These are phyloP conservation scores for Zizania palustris DNA, from an alignment of 202 grass and related monocot genomes.

Conservation along the genomic window DNA sequence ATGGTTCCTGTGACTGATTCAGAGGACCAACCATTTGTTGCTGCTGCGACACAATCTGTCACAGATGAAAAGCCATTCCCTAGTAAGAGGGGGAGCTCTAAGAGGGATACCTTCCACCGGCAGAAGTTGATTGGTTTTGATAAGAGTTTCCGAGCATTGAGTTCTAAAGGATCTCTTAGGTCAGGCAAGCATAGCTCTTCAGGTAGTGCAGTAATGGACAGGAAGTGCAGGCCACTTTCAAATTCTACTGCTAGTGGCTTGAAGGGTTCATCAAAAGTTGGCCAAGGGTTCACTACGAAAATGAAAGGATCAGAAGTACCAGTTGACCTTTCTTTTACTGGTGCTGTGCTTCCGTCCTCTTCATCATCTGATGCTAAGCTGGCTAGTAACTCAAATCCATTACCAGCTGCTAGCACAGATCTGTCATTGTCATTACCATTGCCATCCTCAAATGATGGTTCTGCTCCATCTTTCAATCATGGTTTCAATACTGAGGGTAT, in stretches of 20 bases:
- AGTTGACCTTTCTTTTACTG: constrained; percentile 71
- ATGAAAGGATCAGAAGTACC: constrained; percentile 56
- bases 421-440: constrained; percentile 69
- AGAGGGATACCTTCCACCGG: constrained; percentile 76
- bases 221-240: constrained; percentile 65
- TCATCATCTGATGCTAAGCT: constrained; percentile 53
- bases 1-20: constrained; percentile 43
- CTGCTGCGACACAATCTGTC: constrained; percentile 41
- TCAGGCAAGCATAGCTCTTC: constrained; percentile 71
- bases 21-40: constrained; percentile 64
- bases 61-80: constrained; percentile 65
- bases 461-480: constrained; percentile 42
- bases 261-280: constrained; percentile 68
- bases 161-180: constrained; percentile 79
- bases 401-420: constrained; percentile 65
- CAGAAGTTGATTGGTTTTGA: constrained; percentile 86
- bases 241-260: constrained; percentile 57
- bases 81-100: constrained; percentile 64
- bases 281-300: constrained; percentile 56
- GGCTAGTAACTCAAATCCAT: constrained; percentile 35
- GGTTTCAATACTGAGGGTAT: constrained; percentile 40
- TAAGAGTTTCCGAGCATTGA: constrained; percentile 84
- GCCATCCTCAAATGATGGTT: constrained; percentile 49
- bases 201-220: constrained; percentile 58
- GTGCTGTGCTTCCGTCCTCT: constrained; percentile 37